These are phyloP conservation scores for Austroboletus festivus DNA, from an alignment of 768 basidiomycete species.

Conservation along the genomic window DNA sequence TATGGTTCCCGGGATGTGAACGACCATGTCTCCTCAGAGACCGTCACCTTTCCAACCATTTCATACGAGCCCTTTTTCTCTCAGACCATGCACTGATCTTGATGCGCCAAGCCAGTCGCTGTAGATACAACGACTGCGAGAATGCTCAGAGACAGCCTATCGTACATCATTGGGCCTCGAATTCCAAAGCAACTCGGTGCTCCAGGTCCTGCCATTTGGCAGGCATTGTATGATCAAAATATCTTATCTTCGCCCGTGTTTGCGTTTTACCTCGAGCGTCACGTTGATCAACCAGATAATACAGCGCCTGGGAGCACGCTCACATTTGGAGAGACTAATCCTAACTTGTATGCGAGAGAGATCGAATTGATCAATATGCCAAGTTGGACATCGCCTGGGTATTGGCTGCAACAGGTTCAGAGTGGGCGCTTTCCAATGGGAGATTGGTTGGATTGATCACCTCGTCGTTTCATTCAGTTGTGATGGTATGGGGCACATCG, in stretches of 20 bases:
- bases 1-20: constrained; percentile 72
- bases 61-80: constrained; percentile 33
- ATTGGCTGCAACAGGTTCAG: constrained; percentile 54
- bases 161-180: constrained; percentile 73
- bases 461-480: constrained; percentile 31
- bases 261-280: constrained; percentile 61
- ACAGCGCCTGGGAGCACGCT: constrained; percentile 61
- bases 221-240: constrained; percentile 41
- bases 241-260: constrained; percentile 50
- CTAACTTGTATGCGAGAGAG: constrained; percentile 57
- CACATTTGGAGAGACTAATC: constrained; percentile 62
- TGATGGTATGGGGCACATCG: constrained; percentile 55
- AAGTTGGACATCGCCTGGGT: constrained; percentile 35
- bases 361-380: constrained; percentile 60
- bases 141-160: constrained; percentile 27
- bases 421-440: constrained; percentile 36
- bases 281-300: constrained; percentile 30
- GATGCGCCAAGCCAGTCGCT: constrained; percentile 40
- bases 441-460: not conserved
- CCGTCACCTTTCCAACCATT: constrained; percentile 62
- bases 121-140: constrained; percentile 44
- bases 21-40: constrained; percentile 55
- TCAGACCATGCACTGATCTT: not conserved
- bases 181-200: constrained; percentile 58
- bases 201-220: constrained; percentile 59